Evolutionary conservation across 805 yeast genomes (phyloP).

Genomic region (Yamadazyma takamatsuzukensis): DNA sequence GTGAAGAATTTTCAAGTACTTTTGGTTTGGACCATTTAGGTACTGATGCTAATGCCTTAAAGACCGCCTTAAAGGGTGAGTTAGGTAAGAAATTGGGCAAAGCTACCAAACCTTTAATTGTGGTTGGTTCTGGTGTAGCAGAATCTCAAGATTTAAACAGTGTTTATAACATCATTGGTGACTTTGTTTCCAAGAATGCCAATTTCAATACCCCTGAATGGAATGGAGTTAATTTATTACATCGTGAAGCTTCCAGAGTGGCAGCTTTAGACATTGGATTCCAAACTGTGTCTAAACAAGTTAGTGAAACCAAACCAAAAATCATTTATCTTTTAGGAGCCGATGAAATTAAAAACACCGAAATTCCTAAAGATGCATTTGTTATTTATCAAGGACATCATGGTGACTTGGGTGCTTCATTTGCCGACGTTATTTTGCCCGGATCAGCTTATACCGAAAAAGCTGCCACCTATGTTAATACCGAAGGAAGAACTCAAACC

Average conservation of each 20-base stretch:
- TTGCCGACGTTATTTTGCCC: constrained; percentile 83
- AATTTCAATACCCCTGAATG: constrained; percentile 69
- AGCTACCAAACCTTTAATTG: constrained; percentile 73
- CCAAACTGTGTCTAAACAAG: constrained; percentile 47
- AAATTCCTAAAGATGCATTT: constrained; percentile 79
- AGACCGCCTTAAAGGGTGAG: constrained; percentile 59
- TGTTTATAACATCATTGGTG: constrained; percentile 55
- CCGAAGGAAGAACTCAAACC: constrained; percentile 84
- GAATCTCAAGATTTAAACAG: constrained; percentile 64
- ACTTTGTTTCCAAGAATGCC: constrained; percentile 51
- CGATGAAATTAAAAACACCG: constrained; percentile 66
- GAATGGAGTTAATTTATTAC: constrained; percentile 79
- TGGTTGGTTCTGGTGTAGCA: constrained; percentile 76
- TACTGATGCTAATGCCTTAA: constrained; percentile 50
- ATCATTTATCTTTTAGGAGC: constrained; percentile 80
- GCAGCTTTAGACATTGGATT: constrained; percentile 88
- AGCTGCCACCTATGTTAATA: constrained; percentile 78
- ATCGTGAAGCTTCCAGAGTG: constrained; percentile 82
- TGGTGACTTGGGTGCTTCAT: constrained; percentile 85
- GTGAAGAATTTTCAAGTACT: constrained; percentile 75
- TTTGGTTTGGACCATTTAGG: constrained; percentile 66
- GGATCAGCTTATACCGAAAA: constrained; percentile 89
- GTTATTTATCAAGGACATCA: constrained; percentile 91
- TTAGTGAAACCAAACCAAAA: constrained; percentile 55
- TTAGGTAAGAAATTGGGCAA: constrained; percentile 62